Conservation (phyloP, 2,329 filamentous ascomycete species). For the Xenosphaeropsis pyriputrescens region DNA sequence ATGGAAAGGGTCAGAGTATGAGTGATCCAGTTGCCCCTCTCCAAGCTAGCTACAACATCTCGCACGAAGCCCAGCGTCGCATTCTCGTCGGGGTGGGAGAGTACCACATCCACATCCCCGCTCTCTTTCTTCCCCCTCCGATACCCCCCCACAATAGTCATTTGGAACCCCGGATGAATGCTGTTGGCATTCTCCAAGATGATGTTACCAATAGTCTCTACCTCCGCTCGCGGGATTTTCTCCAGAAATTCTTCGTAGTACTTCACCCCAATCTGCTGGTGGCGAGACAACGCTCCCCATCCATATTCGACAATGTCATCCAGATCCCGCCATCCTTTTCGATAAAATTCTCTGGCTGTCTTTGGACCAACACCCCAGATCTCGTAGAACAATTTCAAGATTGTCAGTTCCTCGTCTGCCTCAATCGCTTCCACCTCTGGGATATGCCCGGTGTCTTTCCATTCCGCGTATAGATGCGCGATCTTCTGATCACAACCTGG, state of each 20-base stretch:
- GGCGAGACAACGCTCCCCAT: constrained; percentile 59
- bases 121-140: constrained; percentile 47
- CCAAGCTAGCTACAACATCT: constrained; percentile 56
- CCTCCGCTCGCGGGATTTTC: constrained; percentile 59
- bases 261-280: constrained; percentile 89
- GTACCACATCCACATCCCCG: constrained; percentile 75
- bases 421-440: constrained; percentile 49
- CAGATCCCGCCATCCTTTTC: constrained; percentile 64
- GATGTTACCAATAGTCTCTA: constrained; percentile 48
- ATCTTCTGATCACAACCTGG: constrained; percentile 77
- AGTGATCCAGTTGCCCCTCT: constrained; percentile 57
- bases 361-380: constrained; percentile 88
- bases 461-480: constrained; percentile 64
- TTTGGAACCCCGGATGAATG: constrained; percentile 41
- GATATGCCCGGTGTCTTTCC: constrained; percentile 42
- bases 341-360: constrained; percentile 71
- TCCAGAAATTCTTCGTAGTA: constrained; percentile 75
- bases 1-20: constrained; percentile 63
- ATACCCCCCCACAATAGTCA: constrained; percentile 52
- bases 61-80: constrained; percentile 57
- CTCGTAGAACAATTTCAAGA: constrained; percentile 58
- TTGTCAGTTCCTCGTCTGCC: constrained; percentile 45
- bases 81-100: constrained; percentile 61
- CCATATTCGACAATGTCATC: constrained; percentile 77
- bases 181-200: constrained; percentile 53